Base-by-base conservation (phyloP, 805 yeast genomes). In the Wickerhamomyces rabaulensis region DNA sequence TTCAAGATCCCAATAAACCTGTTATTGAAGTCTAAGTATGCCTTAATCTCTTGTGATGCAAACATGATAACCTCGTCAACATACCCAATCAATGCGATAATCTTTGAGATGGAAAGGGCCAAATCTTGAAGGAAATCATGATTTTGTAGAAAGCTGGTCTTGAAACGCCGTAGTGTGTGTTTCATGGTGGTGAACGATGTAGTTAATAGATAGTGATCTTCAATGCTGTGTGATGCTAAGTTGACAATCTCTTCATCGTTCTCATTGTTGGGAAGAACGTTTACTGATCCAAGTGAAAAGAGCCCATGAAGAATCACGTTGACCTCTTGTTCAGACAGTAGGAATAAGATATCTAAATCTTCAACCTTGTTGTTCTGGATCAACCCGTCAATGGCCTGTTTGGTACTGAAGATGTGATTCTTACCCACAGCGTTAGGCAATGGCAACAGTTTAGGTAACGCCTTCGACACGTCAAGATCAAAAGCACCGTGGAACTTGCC, bases 371-470 rank as follows among this genome's bases (percentile, higher is more conserved):
- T 44, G 48, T 57, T 41, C 40, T 59, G 61, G 25, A 60, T 61
- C 46, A 61, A 33, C 1, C 54, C 44, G 33, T 67, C 69, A 23
- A 66, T 50, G 6, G 62, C 64, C 27, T 58, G 52, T 22, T 59
- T 61, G 1, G 62, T 53, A 6, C 63, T 46, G 35, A 57, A 61
- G 9, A 52, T 55, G 33, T 44, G 33, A 3, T 48, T 53, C 2
- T 45, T 49, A 4, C 45, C 37, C n/a, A 41, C 43, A 1, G 54
- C 21, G 9, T 50, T 46, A 3, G 66, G 66, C 22, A 62, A 40
- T 6, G 65, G 62, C 6, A 67, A 55, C 5, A 74, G 53, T 39
- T 56, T 67, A 2, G 79, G 79, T 48, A 74, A 53, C 6, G 61
- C 52, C 37, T 57, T 54, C 16, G 64, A 49, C 4, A 69, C 48